Base-by-base conservation (phyloP, 306 rosid genomes). In the Prunus padus region DNA sequence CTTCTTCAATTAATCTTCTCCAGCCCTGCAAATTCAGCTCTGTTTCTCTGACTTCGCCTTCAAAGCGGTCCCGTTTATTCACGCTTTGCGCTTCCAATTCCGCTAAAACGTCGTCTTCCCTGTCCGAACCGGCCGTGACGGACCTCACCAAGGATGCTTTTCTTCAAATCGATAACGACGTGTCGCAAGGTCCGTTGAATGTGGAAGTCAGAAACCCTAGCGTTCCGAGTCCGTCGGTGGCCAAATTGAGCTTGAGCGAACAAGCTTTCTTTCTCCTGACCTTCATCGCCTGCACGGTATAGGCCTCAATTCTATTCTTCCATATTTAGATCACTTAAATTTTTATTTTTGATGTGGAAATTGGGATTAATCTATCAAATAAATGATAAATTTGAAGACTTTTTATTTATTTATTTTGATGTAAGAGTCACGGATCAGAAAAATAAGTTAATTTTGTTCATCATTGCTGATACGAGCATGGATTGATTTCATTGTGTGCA, bases 191-290 rank as follows among this genome's bases (percentile, higher is more conserved):
- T 11, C 18, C 56, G 62, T 83, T 82, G 80, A 80, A 65, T 30
- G 82, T 75, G 56, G 86, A 78, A 62, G 67, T 89, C 46, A 81
- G 89, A 70, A 86, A 22, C 83, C 91, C 93, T 18, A 78, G 76
- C 57, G 23, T 79, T 75, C 78, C 83, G 4, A 59, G 65, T 74
- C 78, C 77, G 52, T 78, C 82, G 14, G 8, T 79, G 19, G 71
- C 87, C 71, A 90, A 81, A 14, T 65, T 90, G 79, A 87, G 82
- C 86, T 80, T 89, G 65, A 79, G 74, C 74, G 87, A 95, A 59
- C 88, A 89, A 86, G 92, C 91, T 79, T 95, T 90, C 91, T 89
- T 90, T 72, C 91, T 95, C 75, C 51, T 92, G 65, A 82, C 93
- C 0, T 92, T 95, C 83, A 84, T 92, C 25, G 96, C 96, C 19